Percentiles rank a stretch among this genome's conserved stretches.
Conservation (phyloP, 805 yeast genomes). For the Wickerhamiella shivajii region DNA sequence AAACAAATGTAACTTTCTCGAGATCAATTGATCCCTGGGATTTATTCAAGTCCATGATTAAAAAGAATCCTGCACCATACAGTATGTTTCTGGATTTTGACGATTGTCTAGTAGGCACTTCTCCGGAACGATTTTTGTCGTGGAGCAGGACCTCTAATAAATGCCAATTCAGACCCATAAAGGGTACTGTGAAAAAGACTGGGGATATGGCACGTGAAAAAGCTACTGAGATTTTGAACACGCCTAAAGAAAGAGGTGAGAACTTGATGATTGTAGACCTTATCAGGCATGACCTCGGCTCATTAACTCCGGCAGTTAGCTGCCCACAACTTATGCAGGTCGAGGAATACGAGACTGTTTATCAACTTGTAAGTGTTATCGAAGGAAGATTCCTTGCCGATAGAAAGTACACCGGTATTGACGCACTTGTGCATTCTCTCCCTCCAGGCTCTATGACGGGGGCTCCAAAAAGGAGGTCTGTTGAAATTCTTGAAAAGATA, state of each 20-base stretch:
- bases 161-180: constrained; percentile 85
- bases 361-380: constrained; percentile 81
- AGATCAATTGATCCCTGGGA: constrained; percentile 46
- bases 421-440: constrained; percentile 57
- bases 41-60: constrained; percentile 56
- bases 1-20: constrained; percentile 45
- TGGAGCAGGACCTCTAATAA: constrained; percentile 43
- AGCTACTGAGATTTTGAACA: constrained; percentile 52
- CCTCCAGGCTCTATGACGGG: constrained; percentile 99
- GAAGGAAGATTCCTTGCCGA: constrained; percentile 37
- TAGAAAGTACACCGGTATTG: constrained; percentile 47
- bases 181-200: constrained; percentile 78
- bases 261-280: constrained; percentile 93
- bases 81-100: constrained; percentile 68
- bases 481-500: constrained; percentile 54
- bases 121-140: constrained; percentile 84
- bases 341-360: constrained; percentile 85
- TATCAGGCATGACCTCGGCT: constrained; percentile 79
- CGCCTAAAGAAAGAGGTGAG: constrained; percentile 91
- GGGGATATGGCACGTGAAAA: constrained; percentile 36
- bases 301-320: constrained; percentile 45
- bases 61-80: constrained; percentile 82
- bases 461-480: constrained; percentile 90
- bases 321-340: constrained; percentile 77
- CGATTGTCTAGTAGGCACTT: constrained; percentile 57